Base-by-base conservation (phyloP, 2,329 filamentous ascomycete genomes). In the Fusarium longipes region DNA sequence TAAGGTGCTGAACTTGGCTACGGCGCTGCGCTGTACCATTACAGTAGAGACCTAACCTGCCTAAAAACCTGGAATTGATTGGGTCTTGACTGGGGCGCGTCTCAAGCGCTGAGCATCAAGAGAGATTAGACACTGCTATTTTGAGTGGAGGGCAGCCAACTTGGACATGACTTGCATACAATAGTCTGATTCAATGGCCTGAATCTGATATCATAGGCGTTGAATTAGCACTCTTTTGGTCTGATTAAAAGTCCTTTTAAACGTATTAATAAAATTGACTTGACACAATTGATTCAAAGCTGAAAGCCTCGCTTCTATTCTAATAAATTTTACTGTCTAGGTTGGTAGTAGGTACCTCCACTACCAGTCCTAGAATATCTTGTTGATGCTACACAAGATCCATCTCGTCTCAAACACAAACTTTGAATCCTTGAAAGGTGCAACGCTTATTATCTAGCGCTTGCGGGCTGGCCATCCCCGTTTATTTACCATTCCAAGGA, bases 401-500 rank as follows among this genome's bases (percentile, higher is more conserved):
- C 57, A 54, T 54, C 47, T 42, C 44, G 38, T 53, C 66, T 62
- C 48, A 47, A 63, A 45, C 59, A 38, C 44, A 64, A 58, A 45
- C 48, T 52, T 24, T 29, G 29, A 43, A 63, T 45, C 58, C 60
- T 57, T 44, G 58, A 50, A 29, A 44, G n/a, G 27, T 45, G 45
- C 50, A 60, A 39, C 33, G 30, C 55, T 53, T 60, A 48, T 51
- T 63, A 40, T 48, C 60, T 73, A 73, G 70, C 70, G 70, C 56
- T 62, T 60, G 59, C 61, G 57, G 59, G 33, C 57, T 72, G 54
- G 39, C 6, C 67, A 69, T n/a, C 65, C 54, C 49, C 61, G 50
- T 73, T 43, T 72, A 69, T 67, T 70, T 73, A 59, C 61, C 68
- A 56, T 68, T 60, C 54, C 67, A 66, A 63, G 65, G 57, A 70